phyloP scores from a whole-genome alignment of 495 filamentous ascomycete genomes.

The Xylaria sp. region DNA sequence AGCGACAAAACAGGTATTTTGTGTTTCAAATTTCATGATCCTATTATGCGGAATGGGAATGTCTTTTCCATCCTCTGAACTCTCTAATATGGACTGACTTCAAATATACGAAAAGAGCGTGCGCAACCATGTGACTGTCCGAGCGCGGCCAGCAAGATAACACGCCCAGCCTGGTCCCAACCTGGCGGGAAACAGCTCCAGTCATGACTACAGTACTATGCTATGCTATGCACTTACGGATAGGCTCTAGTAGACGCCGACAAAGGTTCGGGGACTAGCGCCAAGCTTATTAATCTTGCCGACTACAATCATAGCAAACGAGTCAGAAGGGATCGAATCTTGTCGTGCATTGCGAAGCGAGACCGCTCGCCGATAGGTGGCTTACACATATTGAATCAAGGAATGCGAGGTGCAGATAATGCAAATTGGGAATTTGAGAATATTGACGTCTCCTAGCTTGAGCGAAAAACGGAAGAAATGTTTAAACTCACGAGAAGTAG shows the following conservation, averaged over 20 bases:
- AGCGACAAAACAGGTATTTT: neutral
- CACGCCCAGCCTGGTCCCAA: slow-evolving; percentile 20
- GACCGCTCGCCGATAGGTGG: slow-evolving; percentile 10
- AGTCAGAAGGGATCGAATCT: neutral
- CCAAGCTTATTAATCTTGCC: neutral
- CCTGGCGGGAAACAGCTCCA: neutral
- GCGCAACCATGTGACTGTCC: slow-evolving; percentile 8
- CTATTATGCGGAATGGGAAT: neutral
- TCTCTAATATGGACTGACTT: neutral
- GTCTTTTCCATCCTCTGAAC: neutral
- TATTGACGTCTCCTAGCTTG: neutral
- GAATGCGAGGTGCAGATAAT: neutral
- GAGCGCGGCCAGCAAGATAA: neutral
- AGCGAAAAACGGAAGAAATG: neutral
- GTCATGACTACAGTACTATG: slow-evolving; percentile 2
- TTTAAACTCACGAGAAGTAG: neutral
- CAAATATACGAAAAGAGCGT: neutral
- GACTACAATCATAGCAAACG: neutral
- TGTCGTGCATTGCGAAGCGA: neutral
- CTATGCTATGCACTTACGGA: too few species aligned
- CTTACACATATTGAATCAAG: neutral
- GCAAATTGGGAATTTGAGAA: neutral
- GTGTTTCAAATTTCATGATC: neutral
- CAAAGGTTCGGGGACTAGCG: neutral
- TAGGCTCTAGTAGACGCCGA: too few species aligned